Conservation (phyloP, 371 early-diverging fungal genomes). For the Entomophthora muscae region DNA sequence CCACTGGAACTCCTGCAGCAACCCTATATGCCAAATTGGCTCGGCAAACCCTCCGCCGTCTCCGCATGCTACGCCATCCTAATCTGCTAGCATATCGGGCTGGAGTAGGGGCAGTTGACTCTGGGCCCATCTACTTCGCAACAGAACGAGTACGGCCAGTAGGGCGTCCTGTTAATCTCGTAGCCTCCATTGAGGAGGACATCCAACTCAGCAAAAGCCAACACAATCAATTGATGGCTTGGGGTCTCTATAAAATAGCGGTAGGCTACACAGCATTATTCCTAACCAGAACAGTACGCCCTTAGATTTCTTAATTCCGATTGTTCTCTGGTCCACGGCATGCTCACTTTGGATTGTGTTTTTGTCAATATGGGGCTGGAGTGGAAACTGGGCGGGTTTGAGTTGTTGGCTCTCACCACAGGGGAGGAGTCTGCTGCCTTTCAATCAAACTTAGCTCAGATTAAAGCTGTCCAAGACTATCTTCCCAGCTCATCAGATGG, state of each 20-base stretch:
- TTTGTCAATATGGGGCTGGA: constrained; percentile 79
- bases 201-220: constrained; percentile 16
- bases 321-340: constrained; percentile 75
- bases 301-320: constrained; percentile 75
- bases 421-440: constrained; percentile 22
- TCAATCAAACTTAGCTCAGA: not conserved
- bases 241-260: constrained; percentile 82
- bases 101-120: constrained; percentile 34
- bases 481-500: not conserved
- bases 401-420: constrained; percentile 47
- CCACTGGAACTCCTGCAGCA: not conserved
- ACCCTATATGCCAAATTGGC: constrained; percentile 27
- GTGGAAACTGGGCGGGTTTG: constrained; percentile 86
- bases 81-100: constrained; percentile 67
- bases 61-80: constrained; percentile 83
- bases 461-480: not conserved
- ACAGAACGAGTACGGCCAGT: constrained; percentile 76
- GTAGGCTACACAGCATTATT: constrained; percentile 22
- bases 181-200: not conserved
- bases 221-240: constrained; percentile 44
- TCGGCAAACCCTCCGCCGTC: constrained; percentile 67
- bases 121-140: constrained; percentile 72
- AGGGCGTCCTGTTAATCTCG: constrained; percentile 22
- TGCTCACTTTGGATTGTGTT: constrained; percentile 53
- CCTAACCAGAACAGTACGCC: constrained; percentile 32